phyloP scores from a whole-genome alignment of 2,329 filamentous ascomycete species.

The Albifimbria verrucaria region DNA sequence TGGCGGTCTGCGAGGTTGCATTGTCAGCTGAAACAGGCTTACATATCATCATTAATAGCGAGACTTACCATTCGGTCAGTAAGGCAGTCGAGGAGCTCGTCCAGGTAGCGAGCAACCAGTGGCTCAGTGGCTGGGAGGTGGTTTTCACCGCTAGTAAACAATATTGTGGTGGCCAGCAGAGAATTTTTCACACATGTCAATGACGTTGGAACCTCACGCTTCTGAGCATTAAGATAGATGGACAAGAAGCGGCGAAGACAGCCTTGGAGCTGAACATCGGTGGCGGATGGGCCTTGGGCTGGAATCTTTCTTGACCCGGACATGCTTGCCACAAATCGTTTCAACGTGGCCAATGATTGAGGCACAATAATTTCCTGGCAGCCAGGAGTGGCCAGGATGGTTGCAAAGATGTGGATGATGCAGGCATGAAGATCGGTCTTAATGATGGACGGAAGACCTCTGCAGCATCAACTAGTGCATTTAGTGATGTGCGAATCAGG shows the following conservation, averaged over 20 bases:
- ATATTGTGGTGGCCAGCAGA: slow-evolving; percentile 80
- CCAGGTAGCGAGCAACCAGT: slow-evolving; percentile 69
- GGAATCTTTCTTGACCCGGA: slow-evolving; percentile 41
- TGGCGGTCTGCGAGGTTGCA: slow-evolving; percentile 60
- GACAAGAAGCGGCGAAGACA: slow-evolving; percentile 79
- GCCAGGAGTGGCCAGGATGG: slow-evolving; percentile 76
- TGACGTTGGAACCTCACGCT: slow-evolving; percentile 70
- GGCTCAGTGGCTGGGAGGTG: slow-evolving; percentile 72
- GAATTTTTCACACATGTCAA: slow-evolving; percentile 91
- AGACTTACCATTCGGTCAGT: slow-evolving; percentile 70
- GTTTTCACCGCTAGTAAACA: slow-evolving; percentile 78
- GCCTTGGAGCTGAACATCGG: slow-evolving; percentile 70
- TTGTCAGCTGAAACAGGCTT: slow-evolving; percentile 14
- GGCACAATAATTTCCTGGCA: slow-evolving; percentile 90
- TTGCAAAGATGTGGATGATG: slow-evolving; percentile 94
- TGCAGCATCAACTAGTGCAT: slow-evolving; percentile 88
- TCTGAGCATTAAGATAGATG: slow-evolving; percentile 74
- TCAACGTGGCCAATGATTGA: slow-evolving; percentile 84
- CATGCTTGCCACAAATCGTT: slow-evolving; percentile 81
- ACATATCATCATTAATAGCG: neutral
- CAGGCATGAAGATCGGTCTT: slow-evolving; percentile 94
- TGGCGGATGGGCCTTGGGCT: slow-evolving; percentile 44
- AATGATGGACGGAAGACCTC: slow-evolving; percentile 94
- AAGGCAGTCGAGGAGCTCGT: slow-evolving; percentile 82
- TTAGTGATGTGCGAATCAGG: slow-evolving; percentile 75